Conservation (phyloP, 129 eudicot species). For the Smallanthus sonchifolius region DNA sequence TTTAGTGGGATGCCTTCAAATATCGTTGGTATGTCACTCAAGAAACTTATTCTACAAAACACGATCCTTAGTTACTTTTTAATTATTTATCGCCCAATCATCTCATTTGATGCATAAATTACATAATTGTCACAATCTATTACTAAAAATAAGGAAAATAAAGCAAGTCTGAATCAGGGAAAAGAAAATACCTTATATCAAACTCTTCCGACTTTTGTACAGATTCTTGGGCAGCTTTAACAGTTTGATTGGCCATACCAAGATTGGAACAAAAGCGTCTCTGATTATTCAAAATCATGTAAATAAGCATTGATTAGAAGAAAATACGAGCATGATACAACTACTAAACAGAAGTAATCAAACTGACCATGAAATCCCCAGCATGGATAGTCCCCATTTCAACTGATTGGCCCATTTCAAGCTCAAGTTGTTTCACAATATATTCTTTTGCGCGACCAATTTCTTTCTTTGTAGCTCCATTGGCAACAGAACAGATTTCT, state of each 20-base stretch:
- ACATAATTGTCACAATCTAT: neutral
- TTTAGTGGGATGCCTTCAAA: neutral
- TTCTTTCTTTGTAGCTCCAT: slow-evolving; percentile 75
- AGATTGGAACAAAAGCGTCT: slow-evolving; percentile 78
- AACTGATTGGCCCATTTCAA: slow-evolving; percentile 60
- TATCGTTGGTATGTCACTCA: neutral
- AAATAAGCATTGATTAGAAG: neutral
- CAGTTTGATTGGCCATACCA: slow-evolving; percentile 57
- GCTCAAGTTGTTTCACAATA: slow-evolving; percentile 63
- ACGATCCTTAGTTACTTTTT: too few relatives aligned
- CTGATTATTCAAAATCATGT: slow-evolving; percentile 13
- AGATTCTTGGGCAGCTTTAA: slow-evolving; percentile 75
- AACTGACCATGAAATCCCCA: slow-evolving; percentile 61
- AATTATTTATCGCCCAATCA: neutral
- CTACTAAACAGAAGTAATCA: neutral
- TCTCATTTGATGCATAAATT: neutral
- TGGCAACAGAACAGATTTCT: slow-evolving; percentile 71
- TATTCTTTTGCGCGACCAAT: slow-evolving; percentile 67
- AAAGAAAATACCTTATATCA: slow-evolving; percentile 55
- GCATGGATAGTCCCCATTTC: slow-evolving; percentile 72
- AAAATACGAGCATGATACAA: too few relatives aligned
- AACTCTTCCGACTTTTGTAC: slow-evolving; percentile 58
- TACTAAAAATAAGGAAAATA: neutral
- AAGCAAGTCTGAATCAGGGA: neutral
- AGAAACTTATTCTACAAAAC: too few relatives aligned